A percentile compares a stretch with the other conserved stretches of the same genome.
These are phyloP conservation scores for Debaryomyces sp. DNA, from an alignment of 1,139 yeast genomes.

Conservation along the genomic window DNA sequence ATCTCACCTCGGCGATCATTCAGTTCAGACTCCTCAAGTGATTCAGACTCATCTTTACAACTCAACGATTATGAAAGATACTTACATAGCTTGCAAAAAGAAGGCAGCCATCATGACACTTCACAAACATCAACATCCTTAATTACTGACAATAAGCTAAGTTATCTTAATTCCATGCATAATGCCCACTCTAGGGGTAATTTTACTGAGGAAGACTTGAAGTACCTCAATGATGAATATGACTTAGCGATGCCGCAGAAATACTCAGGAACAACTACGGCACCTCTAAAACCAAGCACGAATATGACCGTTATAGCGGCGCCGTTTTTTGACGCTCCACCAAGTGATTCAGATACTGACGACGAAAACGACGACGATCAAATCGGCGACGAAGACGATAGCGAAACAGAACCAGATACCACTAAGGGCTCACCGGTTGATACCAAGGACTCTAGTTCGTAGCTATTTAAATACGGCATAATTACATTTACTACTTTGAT, in stretches of 20 bases:
- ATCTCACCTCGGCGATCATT: slow-evolving; percentile 23
- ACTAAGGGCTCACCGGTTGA: slow-evolving; percentile 1
- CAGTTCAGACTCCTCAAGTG: slow-evolving; percentile 10
- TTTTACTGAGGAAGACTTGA: slow-evolving; percentile 15
- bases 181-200: slow-evolving; percentile 8
- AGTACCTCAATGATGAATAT: slow-evolving; percentile 9
- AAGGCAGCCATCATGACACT: slow-evolving; percentile 12
- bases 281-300: slow-evolving; percentile 7
- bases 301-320: slow-evolving; percentile 38
- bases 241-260: slow-evolving; percentile 8
- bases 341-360: slow-evolving; percentile 39
- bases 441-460: slow-evolving; percentile 3
- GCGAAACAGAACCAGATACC: slow-evolving; percentile 2
- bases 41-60: slow-evolving; percentile 9
- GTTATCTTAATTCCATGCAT: slow-evolving; percentile 4
- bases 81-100: slow-evolving; percentile 18
- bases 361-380: slow-evolving; percentile 17
- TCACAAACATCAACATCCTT: slow-evolving; percentile 17
- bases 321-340: slow-evolving; percentile 45
- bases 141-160: slow-evolving; percentile 10
- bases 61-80: slow-evolving; percentile 24
- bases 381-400: slow-evolving; percentile 10
- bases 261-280: slow-evolving; percentile 7
- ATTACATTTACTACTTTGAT: background rate
- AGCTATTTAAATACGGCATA: background rate